These are phyloP conservation scores for Phytophthora citricola DNA, from an alignment of 352 stramenopile genomes.

Conservation along the genomic window DNA sequence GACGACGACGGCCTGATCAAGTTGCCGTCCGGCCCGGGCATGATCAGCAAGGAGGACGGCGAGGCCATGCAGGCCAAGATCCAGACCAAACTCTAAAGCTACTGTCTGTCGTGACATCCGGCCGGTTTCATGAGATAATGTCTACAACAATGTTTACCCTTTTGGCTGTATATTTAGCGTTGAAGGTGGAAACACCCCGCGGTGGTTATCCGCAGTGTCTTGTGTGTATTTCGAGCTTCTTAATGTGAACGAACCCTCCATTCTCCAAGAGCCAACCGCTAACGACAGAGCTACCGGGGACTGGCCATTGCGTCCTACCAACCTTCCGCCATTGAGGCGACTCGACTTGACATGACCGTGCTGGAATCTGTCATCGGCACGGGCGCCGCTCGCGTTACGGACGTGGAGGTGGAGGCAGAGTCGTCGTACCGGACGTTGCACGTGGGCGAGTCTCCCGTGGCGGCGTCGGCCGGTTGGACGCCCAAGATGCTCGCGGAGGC, in stretches of 20 bases:
- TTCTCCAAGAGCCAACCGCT: slow-evolving; percentile 34
- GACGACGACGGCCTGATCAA: slow-evolving; percentile 62
- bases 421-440: slow-evolving; percentile 34
- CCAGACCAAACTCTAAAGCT: slow-evolving; percentile 62
- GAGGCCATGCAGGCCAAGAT: slow-evolving; percentile 75
- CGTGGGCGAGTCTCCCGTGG: slow-evolving; percentile 24
- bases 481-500: slow-evolving; percentile 39
- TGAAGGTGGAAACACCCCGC: slow-evolving; percentile 12
- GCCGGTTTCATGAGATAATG: not conserved
- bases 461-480: slow-evolving; percentile 23
- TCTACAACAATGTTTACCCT: slow-evolving; percentile 7
- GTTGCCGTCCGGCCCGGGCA: slow-evolving; percentile 55
- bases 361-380: slow-evolving; percentile 25
- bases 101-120: too few relatives aligned
- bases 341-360: slow-evolving; percentile 27
- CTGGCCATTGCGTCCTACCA: too few relatives aligned
- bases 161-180: slow-evolving; percentile 30
- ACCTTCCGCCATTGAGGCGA: slow-evolving; percentile 7
- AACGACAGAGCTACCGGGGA: slow-evolving; percentile 7
- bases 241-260: slow-evolving; percentile 9
- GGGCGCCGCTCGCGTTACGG: slow-evolving; percentile 25
- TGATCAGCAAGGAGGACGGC: slow-evolving; percentile 75
- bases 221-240: slow-evolving; percentile 25
- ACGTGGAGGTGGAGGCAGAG: slow-evolving; percentile 38
- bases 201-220: slow-evolving; percentile 25